Evolutionary conservation across 257 asterid genomes (phyloP), one percentile per base, ranked within the genome.

Genomic region (Galeopsis tetrahit): DNA sequence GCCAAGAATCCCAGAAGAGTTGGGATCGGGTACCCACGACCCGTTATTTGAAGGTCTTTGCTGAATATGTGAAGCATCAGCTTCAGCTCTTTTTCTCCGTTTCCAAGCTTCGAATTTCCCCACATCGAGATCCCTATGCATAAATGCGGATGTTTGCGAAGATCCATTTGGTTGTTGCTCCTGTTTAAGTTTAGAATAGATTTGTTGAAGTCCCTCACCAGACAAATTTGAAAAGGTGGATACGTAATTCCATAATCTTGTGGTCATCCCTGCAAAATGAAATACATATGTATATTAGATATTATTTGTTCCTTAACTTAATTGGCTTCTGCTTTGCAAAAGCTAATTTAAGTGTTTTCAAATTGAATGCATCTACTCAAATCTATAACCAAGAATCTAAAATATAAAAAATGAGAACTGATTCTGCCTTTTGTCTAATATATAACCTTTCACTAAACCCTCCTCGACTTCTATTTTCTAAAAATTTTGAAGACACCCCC

Each of bases 101-200:
- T 89, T 95, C 99, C 99, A 95, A 42, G 98, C 98, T 85, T 95
- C 99, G 64, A 90, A 92, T 78, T 83, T 95, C 56, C 75, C 96
- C 53, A 89, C 84, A 64, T 92, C 99, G 59, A 88, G 80, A 81
- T 93, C 97, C 79, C 91, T 86, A 51, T 89, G 85, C 66, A 79
- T 43, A 52, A 84, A 74, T 32, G 86, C 77, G 32, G 87, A 75
- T 7, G 76, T 55, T 15, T 84, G 88, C 38, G 96, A 90, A 10
- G 96, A 85, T 60, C 97, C 97, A 67, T 81, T 83, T 9, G 53
- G 69, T 57, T 77, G 93, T 69, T 92, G 97, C 90, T 92, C 96
- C 81, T 85, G 89, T 63, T 86, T 92, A 40, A 95, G 96, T 81
- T 92, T 88, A 3, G 96, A 77, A 75, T 95, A 95, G 53, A 95